Base-by-base conservation (phyloP, 2,329 filamentous ascomycete genomes). In the Cryphonectria carpinicola region DNA sequence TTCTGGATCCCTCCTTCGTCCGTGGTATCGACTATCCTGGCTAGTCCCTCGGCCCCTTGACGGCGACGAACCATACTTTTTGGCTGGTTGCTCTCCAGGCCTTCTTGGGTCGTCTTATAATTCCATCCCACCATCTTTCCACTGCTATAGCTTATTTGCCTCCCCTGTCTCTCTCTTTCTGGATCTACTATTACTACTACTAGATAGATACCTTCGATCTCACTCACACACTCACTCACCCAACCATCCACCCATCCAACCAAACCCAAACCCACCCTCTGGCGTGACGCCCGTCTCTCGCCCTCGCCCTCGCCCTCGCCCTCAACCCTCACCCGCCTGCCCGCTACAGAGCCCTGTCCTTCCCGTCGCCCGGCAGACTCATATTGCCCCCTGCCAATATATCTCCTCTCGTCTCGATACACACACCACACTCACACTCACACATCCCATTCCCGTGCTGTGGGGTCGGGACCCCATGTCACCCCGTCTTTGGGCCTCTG, bases 31-130 rank as follows among this genome's bases (percentile, higher is more conserved):
- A 63, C 70, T 52, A 69, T 71, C 69, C 62, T 60, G 71, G 65
- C 43, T 71, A 71, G 71, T 56, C 66, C 37, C 41, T 52, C 32
- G 65, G 61, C 17, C 52, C 25, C 65, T 65, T 56, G 61, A 70
- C 41, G 70, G 52, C 68, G 62, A 66, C 68, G 63, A 66, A 71
- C 69, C 71, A 66, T 72, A 67, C 61, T 64, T 56, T 67, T 35
- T 37, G 35, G 58, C 22, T 39, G 54, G 63, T 58, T 67, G 39
- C 46, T 63, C 37, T 66, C 41, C 52, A 65, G 58, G 28, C 65
- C 25, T 32, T 64, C 39, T 39, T 32, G 52, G 58, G 49, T 68
- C 66, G 66, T 66, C 63, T 46, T 43, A 62, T 46, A 63, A 17
- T 58, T 65, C 62, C 65, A 28, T n/a, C 52, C 56, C 66, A 66